Evolutionary conservation across 2,329 filamentous ascomycete genomes (phyloP).

Genomic region (Apiospora arundinis): DNA sequence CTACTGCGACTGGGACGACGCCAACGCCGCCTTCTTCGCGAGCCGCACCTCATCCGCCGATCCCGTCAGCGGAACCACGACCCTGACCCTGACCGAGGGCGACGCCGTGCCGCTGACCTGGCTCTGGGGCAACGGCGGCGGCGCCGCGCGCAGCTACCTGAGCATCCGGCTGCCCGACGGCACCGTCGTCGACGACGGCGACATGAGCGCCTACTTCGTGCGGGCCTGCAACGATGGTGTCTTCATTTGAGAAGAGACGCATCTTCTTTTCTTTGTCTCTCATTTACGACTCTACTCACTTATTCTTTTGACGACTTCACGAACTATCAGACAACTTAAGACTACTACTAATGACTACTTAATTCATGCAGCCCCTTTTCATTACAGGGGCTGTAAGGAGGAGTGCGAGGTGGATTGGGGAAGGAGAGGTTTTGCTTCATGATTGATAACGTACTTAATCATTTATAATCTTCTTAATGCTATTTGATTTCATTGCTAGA

Average conservation of each 20-base stretch:
- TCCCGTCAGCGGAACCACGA: conserved; percentile 24
- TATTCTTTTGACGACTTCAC: neutral
- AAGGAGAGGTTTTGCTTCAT: neutral
- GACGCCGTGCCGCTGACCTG: conserved; percentile 29
- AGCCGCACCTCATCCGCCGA: conserved; percentile 37
- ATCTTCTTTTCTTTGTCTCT: neutral
- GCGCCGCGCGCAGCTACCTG: conserved; percentile 24
- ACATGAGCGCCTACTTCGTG: conserved; percentile 24
- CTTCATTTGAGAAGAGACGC: conserved; percentile 15
- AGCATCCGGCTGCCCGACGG: conserved; percentile 24
- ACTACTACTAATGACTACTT: neutral
- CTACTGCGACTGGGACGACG: conserved; percentile 27
- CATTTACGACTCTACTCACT: neutral
- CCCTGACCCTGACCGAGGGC: conserved; percentile 24
- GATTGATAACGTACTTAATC: neutral
- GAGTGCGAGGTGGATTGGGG: neutral
- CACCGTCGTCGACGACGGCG: conserved; percentile 19
- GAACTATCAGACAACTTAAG: neutral
- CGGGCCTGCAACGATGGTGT: conserved; percentile 24
- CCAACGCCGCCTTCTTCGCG: conserved; percentile 27
- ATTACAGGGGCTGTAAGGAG: neutral
- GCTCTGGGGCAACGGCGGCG: conserved; percentile 29
- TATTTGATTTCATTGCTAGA: neutral
- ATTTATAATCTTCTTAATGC: neutral
- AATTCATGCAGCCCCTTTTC: neutral